These are phyloP conservation scores for Ceratocystis ficicola DNA, from an alignment of 2,329 filamentous ascomycete species.

Conservation along the genomic window DNA sequence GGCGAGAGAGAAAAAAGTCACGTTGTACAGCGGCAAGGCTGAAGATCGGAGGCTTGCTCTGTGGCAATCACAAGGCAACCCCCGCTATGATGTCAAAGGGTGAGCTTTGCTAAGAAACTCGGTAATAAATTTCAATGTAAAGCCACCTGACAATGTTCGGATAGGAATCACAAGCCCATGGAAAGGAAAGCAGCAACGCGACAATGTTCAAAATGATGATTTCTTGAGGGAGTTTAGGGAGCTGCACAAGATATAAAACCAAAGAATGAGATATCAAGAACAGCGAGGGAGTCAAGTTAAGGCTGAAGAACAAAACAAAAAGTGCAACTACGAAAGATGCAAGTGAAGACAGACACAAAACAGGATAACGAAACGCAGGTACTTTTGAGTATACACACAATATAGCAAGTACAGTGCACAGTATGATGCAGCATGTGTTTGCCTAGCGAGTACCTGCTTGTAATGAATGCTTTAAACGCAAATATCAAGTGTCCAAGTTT, in stretches of 20 bases:
- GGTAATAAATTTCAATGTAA: not conserved
- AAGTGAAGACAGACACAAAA: too few species aligned
- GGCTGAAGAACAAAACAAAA: not conserved
- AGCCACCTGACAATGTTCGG: not conserved
- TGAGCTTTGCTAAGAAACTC: not conserved
- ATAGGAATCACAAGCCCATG: not conserved
- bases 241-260: not conserved
- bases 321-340: not conserved
- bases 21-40: slow-evolving; percentile 13
- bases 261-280: not conserved
- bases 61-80: slow-evolving; percentile 10
- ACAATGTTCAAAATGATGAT: not conserved
- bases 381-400: too few species aligned
- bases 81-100: slow-evolving; percentile 23
- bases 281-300: not conserved
- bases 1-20: not conserved
- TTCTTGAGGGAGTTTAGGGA: not conserved
- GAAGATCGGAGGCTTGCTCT: not conserved
- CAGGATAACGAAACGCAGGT: too few species aligned
- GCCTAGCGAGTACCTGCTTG: too few species aligned
- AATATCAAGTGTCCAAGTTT: too few species aligned
- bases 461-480: too few species aligned
- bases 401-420: too few species aligned
- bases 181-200: not conserved
- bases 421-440: too few species aligned